Conservation (phyloP, 108 stramenopile species). For the Thalassiosira profunda region DNA sequence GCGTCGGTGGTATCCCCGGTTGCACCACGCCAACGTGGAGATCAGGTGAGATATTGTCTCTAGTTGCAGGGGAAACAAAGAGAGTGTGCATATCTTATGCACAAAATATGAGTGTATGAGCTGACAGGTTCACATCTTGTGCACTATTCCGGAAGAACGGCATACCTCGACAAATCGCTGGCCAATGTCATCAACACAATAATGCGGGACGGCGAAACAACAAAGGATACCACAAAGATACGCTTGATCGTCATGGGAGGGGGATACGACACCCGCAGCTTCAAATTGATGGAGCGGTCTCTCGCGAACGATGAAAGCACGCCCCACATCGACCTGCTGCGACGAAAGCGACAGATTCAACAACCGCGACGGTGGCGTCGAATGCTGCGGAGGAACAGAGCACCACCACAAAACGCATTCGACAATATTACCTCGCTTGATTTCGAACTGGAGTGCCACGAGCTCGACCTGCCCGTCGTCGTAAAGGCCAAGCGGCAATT, state of each 20-base stretch:
- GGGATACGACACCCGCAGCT: slow-evolving; percentile 74
- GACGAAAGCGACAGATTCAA: not conserved
- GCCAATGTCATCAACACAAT: slow-evolving; percentile 28
- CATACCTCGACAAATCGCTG: slow-evolving; percentile 67
- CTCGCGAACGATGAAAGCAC: slow-evolving; percentile 12
- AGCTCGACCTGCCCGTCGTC: slow-evolving; percentile 73
- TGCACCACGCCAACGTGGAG: slow-evolving; percentile 83
- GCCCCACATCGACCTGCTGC: not conserved
- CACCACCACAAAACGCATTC: too few species aligned
- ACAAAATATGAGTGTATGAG: too few species aligned
- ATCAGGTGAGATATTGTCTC: slow-evolving; percentile 53
- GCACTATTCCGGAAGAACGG: too few species aligned
- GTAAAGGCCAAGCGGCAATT: slow-evolving; percentile 60
- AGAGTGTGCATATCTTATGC: too few species aligned
- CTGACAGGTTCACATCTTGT: too few species aligned
- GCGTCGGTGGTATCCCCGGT: slow-evolving; percentile 56
- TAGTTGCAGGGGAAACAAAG: too few species aligned
- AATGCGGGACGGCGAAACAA: not conserved
- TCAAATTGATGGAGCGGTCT: slow-evolving; percentile 52
- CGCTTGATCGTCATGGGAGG: slow-evolving; percentile 75
- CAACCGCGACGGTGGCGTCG: not conserved
- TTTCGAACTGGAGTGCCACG: slow-evolving; percentile 43
- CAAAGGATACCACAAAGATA: too few species aligned
- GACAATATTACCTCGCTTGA: slow-evolving; percentile 8
- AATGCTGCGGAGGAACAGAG: too few species aligned